phyloP scores from a whole-genome alignment of 192 early-diverging fungal genomes.

The Backusella luteola region DNA sequence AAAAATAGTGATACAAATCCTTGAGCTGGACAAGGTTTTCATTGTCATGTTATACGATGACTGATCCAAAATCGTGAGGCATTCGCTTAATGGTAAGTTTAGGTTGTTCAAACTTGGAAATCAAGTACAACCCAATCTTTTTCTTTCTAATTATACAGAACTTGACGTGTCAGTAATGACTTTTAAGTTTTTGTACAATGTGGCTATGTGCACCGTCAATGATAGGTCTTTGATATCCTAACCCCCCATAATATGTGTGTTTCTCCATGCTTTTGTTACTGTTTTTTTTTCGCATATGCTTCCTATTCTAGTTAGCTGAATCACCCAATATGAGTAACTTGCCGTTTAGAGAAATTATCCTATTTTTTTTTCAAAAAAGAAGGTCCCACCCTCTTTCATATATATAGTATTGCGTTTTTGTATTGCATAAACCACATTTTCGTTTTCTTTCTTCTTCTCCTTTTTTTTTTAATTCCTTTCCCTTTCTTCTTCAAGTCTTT shows the following conservation, averaged over 20 bases:
- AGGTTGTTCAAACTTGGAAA: not conserved
- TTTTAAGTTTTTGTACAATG: not conserved
- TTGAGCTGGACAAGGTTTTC: not conserved
- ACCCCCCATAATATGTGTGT: not conserved
- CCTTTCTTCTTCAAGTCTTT: not conserved
- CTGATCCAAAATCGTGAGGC: not conserved
- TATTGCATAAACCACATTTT: not conserved
- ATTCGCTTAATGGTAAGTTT: not conserved
- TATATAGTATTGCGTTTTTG: not conserved
- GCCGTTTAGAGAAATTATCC: not conserved
- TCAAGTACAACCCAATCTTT: not conserved
- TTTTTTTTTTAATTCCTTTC: not conserved
- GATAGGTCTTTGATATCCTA: not conserved
- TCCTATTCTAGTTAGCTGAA: not conserved
- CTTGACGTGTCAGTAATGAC: constrained; percentile 1
- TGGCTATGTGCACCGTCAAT: not conserved
- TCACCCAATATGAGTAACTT: constrained; percentile 1
- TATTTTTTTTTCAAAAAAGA: not conserved
- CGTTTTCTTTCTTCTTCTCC: not conserved
- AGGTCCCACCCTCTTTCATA: not conserved
- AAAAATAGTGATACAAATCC: not conserved
- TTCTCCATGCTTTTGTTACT: not conserved
- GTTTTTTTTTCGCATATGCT: constrained; percentile 3
- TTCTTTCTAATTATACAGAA: not conserved
- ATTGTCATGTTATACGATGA: not conserved